Conservation (phyloP, 176 grass and related monocot genomes). For the Ensete glaucum region DNA sequence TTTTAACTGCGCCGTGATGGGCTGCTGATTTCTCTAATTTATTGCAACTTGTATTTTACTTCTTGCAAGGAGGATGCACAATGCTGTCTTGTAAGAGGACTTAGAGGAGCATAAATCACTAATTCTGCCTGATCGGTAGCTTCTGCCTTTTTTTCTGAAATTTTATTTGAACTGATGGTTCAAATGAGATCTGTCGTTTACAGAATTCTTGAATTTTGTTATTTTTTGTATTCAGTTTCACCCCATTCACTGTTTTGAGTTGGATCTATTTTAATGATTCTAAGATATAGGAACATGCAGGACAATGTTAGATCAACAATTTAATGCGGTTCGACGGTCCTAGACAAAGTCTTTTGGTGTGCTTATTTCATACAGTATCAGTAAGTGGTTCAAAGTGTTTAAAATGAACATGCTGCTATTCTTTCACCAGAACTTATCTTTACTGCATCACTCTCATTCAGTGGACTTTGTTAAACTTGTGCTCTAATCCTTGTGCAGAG, state of each 20-base stretch:
- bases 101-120: conserved; percentile 8
- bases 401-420: no score
- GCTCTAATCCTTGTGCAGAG: no score
- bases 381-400: no score
- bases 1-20: conserved; percentile 96
- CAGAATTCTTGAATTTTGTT: conserved; percentile 50
- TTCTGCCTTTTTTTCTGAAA: conserved; percentile 4
- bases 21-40: conserved; percentile 66
- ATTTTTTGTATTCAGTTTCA: conserved; percentile 46
- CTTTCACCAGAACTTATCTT: no score
- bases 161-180: conserved; percentile 32
- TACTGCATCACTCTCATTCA: no score
- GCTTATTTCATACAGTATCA: no score
- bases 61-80: conserved; percentile 3
- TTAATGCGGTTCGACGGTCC: no score
- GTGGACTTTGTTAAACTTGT: no score
- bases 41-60: conserved; percentile 34
- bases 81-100: neutral
- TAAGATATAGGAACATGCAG: conserved; percentile 43
- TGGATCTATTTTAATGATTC: conserved; percentile 37
- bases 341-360: no score
- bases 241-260: conserved; percentile 48
- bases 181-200: conserved; percentile 30
- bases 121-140: conserved; percentile 22
- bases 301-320: conserved; percentile 56